Percentiles rank a stretch among this genome's conserved stretches.
phyloP scores from a whole-genome alignment of 805 yeast genomes.

The Candida schatavii region DNA sequence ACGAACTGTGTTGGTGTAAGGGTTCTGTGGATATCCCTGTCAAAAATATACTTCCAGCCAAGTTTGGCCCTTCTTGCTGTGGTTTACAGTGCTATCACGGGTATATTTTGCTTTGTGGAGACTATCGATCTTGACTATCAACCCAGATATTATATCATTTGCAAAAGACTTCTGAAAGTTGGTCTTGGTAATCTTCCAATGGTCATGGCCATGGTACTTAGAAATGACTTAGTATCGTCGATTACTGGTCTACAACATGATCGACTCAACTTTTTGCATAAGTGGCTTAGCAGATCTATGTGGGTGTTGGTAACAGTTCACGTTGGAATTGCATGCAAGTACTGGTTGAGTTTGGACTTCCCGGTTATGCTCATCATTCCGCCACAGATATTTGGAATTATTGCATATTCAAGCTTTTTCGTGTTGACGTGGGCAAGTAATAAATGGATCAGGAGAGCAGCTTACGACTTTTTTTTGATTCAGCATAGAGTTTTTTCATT shows the following conservation, averaged over 20 bases:
- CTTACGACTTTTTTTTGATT: constrained; percentile 43
- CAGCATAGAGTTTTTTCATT: constrained; percentile 42
- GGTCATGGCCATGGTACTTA: constrained; percentile 33
- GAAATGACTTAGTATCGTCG: constrained; percentile 37
- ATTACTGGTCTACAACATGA: constrained; percentile 43
- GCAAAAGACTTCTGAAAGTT: constrained; percentile 41
- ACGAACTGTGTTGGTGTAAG: constrained; percentile 24
- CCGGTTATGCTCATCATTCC: constrained; percentile 42
- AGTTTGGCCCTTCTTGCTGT: constrained; percentile 29
- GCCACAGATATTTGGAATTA: constrained; percentile 50
- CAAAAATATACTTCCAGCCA: constrained; percentile 47
- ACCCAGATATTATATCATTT: constrained; percentile 37
- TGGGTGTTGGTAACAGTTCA: constrained; percentile 37
- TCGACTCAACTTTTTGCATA: constrained; percentile 37
- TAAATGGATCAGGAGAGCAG: constrained; percentile 32
- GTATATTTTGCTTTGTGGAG: constrained; percentile 24
- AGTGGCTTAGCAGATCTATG: constrained; percentile 43
- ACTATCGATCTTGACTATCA: constrained; percentile 40
- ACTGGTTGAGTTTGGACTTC: constrained; percentile 42
- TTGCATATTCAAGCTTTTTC: constrained; percentile 38
- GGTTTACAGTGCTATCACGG: constrained; percentile 27
- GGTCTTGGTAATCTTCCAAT: constrained; percentile 40
- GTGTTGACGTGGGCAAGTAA: constrained; percentile 35
- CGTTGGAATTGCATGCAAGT: constrained; percentile 26
- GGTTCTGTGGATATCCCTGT: too few relatives aligned